A percentile compares a stretch with the other conserved stretches of the same genome.
Evolutionary conservation across 805 yeast species (phyloP).

Genomic region (Cyberlindnera maclurae): DNA sequence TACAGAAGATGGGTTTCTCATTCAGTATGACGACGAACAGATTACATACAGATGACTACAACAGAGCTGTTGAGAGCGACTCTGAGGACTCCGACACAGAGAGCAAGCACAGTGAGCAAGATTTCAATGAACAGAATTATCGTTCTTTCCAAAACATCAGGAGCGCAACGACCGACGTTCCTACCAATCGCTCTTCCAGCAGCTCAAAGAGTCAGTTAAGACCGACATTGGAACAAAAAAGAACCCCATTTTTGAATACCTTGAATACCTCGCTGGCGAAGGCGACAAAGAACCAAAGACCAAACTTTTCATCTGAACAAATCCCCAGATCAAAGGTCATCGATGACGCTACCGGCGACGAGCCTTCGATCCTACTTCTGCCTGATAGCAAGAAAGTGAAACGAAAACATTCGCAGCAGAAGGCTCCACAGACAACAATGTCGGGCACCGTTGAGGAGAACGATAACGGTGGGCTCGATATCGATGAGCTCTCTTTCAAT

Average conservation of each 20-base stretch:
- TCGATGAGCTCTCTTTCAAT: constrained; percentile 52
- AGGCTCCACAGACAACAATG: not conserved
- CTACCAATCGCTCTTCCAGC: not conserved
- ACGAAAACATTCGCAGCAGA: not conserved
- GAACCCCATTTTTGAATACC: not conserved
- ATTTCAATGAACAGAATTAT: constrained; percentile 5
- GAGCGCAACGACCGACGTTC: constrained; percentile 4
- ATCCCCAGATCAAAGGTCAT: constrained; percentile 61
- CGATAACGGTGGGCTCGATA: constrained; percentile 17
- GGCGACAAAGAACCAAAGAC: constrained; percentile 30
- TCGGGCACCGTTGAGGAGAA: no score
- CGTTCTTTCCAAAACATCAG: constrained; percentile 6
- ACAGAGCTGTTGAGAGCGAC: constrained; percentile 19
- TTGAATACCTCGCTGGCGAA: constrained; percentile 6
- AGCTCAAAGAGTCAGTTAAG: not conserved
- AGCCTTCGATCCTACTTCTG: constrained; percentile 57
- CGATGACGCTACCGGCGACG: constrained; percentile 62
- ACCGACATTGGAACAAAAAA: not conserved
- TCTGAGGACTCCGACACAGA: constrained; percentile 25
- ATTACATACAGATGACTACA: constrained; percentile 29
- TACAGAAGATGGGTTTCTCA: constrained; percentile 74
- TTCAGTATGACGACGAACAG: constrained; percentile 66
- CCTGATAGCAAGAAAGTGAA: constrained; percentile 32
- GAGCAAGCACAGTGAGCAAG: constrained; percentile 16
- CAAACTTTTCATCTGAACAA: constrained; percentile 65